phyloP scores from a whole-genome alignment of 2,329 filamentous ascomycete genomes.

The Phaeosphaeria sp. region DNA sequence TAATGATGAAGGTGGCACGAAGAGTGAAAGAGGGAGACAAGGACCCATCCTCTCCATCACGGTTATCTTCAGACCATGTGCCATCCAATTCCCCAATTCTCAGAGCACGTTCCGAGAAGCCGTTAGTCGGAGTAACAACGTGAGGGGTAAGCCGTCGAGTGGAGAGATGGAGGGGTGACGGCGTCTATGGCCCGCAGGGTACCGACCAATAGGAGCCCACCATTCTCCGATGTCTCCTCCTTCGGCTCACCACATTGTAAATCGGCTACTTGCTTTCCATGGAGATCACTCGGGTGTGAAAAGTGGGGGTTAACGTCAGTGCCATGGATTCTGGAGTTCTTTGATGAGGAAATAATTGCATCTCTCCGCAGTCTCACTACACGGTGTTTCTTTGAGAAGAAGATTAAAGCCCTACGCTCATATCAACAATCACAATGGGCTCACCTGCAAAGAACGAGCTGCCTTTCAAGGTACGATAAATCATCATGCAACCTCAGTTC shows the following conservation, averaged over 20 bases:
- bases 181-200: constrained; percentile 16
- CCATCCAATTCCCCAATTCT: constrained; percentile 9
- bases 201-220: constrained; percentile 14
- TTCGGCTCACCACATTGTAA: constrained; percentile 5
- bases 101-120: background rate
- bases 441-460: constrained; percentile 41
- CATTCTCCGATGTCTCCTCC: constrained; percentile 10
- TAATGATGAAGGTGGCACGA: background rate
- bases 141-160: constrained; percentile 22
- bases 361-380: background rate
- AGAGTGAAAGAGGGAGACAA: background rate
- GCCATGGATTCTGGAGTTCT: constrained; percentile 1
- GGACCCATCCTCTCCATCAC: constrained; percentile 10
- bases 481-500: background rate
- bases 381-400: background rate
- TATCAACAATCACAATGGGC: constrained; percentile 23
- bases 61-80: background rate
- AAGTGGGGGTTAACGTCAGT: constrained; percentile 29
- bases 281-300: background rate
- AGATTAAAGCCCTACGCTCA: background rate
- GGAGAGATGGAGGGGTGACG: constrained; percentile 9
- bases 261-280: constrained; percentile 6
- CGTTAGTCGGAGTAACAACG: constrained; percentile 9
- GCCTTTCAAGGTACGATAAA: constrained; percentile 52
- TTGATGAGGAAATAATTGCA: background rate